phyloP scores from a whole-genome alignment of 805 yeast species.

The Wickerhamomyces sydowiorum region DNA sequence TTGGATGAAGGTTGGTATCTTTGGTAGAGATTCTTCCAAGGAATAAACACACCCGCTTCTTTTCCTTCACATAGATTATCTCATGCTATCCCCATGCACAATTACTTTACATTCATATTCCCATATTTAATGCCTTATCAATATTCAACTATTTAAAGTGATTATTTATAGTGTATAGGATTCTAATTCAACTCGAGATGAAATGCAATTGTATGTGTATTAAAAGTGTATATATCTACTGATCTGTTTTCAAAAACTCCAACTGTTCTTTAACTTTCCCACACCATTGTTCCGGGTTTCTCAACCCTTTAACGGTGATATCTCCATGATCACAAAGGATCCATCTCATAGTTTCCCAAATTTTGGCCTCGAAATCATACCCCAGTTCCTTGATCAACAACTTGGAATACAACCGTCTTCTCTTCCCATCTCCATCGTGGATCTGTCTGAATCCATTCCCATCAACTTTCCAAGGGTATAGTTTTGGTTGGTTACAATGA shows the following conservation, averaged over 20 bases:
- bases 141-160: no score
- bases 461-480: constrained; percentile 24
- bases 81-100: background rate
- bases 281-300: constrained; percentile 33
- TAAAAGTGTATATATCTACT: background rate
- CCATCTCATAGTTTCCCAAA: constrained; percentile 24
- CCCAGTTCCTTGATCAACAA: constrained; percentile 18
- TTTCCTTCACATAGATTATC: background rate
- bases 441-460: constrained; percentile 21
- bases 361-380: constrained; percentile 23
- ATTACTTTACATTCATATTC: no score
- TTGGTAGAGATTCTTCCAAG: constrained; percentile 76
- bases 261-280: constrained; percentile 31
- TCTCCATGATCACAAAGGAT: constrained; percentile 26
- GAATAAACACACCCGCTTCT: constrained; percentile 5
- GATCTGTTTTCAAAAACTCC: constrained; percentile 24
- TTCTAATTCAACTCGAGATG: no score
- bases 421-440: constrained; percentile 11
- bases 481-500: constrained; percentile 24
- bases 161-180: no score
- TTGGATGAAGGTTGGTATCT: constrained; percentile 82
- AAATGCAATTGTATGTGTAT: no score
- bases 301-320: constrained; percentile 32
- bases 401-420: constrained; percentile 18
- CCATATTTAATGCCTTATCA: no score